Evolutionary conservation across 2,329 filamentous ascomycete species (phyloP).

Genomic region (Ceratocystis variospora): DNA sequence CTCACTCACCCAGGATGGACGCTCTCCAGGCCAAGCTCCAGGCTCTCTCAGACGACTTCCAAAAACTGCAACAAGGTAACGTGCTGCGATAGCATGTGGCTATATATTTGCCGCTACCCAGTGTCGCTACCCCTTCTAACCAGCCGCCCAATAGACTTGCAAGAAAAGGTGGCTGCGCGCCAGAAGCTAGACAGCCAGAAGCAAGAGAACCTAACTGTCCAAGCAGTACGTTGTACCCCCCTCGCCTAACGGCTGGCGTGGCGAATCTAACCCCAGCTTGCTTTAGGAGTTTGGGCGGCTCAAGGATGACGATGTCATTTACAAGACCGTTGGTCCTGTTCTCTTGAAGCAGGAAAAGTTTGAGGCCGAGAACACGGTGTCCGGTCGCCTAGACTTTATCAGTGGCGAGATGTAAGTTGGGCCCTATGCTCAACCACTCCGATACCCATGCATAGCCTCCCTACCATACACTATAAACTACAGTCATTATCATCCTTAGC

Average conservation of each 20-base stretch:
- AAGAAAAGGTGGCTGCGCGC: conserved; percentile 58
- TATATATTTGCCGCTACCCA: not conserved
- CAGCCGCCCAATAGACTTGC: conserved; percentile 49
- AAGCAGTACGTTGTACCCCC: conserved; percentile 45
- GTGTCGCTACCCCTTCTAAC: not conserved
- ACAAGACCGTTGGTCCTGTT: conserved; percentile 88
- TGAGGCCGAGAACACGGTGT: conserved; percentile 82
- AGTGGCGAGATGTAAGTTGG: conserved; percentile 70
- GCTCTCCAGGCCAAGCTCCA: conserved; percentile 67
- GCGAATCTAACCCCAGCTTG: conserved; percentile 19
- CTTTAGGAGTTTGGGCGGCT: conserved; percentile 66
- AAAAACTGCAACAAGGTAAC: conserved; percentile 69
- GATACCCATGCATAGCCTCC: not conserved
- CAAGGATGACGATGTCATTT: conserved; percentile 73
- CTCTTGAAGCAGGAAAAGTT: conserved; percentile 85
- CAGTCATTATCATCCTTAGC: not conserved
- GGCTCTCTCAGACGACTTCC: conserved; percentile 71
- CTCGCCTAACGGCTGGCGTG: not conserved
- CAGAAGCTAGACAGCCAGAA: conserved; percentile 90
- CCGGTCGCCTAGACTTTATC: conserved; percentile 83
- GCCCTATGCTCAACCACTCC: not conserved
- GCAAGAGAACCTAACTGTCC: conserved; percentile 80
- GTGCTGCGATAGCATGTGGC: not conserved
- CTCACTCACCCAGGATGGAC: conserved; percentile 38
- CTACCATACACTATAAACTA: not conserved